Percentiles rank a stretch among this genome's conserved stretches.
phyloP scores from a whole-genome alignment of 1,139 yeast genomes.

The Sugiyamaella neomexicana region DNA sequence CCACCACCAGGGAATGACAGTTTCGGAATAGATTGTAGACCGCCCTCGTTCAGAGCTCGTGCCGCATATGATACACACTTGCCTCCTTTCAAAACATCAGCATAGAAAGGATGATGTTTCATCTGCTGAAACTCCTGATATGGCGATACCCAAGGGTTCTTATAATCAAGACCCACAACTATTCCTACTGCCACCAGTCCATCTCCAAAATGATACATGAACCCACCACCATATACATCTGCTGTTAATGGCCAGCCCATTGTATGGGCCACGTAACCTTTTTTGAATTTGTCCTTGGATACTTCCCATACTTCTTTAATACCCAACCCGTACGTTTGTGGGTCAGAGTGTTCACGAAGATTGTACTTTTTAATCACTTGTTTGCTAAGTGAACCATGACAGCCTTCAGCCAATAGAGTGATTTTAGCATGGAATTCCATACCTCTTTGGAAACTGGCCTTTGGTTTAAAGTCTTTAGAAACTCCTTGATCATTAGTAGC shows the following conservation, averaged over 20 bases:
- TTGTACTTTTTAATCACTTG: conserved; percentile 67
- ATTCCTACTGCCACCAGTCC: conserved; percentile 86
- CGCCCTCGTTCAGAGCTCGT: conserved; percentile 95
- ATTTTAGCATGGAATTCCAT: conserved; percentile 92
- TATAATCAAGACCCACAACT: conserved; percentile 89
- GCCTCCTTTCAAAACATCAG: conserved; percentile 78
- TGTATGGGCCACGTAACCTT: conserved; percentile 83
- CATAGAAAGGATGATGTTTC: conserved; percentile 88
- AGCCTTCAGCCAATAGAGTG: conserved; percentile 92
- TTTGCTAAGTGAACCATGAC: conserved; percentile 91
- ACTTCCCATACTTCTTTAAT: conserved; percentile 98
- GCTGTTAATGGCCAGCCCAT: conserved; percentile 82
- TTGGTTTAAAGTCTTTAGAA: conserved; percentile 70
- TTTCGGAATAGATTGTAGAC: conserved; percentile 86
- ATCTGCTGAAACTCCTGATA: conserved; percentile 92
- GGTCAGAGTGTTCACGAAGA: conserved; percentile 62
- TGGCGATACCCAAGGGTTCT: conserved; percentile 92
- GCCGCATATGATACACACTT: conserved; percentile 94
- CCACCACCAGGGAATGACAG: conserved; percentile 94
- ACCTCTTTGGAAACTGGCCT: conserved; percentile 83
- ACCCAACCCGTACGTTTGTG: conserved; percentile 94
- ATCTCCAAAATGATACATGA: conserved; percentile 95
- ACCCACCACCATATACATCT: conserved; percentile 91
- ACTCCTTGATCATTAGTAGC: conserved; percentile 94
- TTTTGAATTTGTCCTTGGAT: conserved; percentile 72